A percentile compares a stretch with the other conserved stretches of the same genome.
Conservation (phyloP, 176 grass and related monocot species). For the Poa annua region DNA sequence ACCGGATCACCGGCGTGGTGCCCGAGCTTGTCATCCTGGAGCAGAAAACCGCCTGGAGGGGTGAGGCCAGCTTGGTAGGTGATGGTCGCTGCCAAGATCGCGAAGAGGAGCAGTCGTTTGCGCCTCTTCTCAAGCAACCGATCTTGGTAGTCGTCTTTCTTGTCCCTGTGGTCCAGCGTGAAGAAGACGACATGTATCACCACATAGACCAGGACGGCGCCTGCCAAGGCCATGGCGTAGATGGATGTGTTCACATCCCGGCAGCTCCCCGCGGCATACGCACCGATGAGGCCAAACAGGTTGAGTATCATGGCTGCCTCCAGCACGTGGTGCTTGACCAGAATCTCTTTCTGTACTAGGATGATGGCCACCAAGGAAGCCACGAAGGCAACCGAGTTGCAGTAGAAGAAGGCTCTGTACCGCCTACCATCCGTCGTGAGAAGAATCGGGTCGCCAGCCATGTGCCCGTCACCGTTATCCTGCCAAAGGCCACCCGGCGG, state of each 20-base stretch:
- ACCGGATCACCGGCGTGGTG: background rate
- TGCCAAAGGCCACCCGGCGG: slow-evolving; percentile 4
- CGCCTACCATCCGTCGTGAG: background rate
- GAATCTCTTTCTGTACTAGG: slow-evolving; percentile 24
- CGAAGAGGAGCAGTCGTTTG: slow-evolving; percentile 43
- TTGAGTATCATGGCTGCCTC: slow-evolving; percentile 1
- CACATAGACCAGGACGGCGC: background rate
- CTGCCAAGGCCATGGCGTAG: slow-evolving; percentile 19
- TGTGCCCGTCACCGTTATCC: background rate
- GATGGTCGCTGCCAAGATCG: slow-evolving; percentile 33
- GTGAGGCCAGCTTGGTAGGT: slow-evolving; percentile 54
- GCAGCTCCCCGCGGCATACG: slow-evolving; percentile 29
- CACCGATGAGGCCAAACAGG: background rate
- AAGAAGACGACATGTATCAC: slow-evolving; percentile 10
- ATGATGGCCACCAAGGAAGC: slow-evolving; percentile 40
- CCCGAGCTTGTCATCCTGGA: background rate
- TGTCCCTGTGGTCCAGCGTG: background rate
- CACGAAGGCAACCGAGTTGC: slow-evolving; percentile 44
- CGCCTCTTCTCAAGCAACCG: slow-evolving; percentile 23
- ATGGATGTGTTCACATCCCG: background rate
- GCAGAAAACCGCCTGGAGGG: slow-evolving; percentile 42
- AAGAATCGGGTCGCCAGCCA: background rate
- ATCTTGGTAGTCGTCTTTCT: background rate
- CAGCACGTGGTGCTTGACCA: background rate
- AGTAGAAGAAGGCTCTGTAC: slow-evolving; percentile 34